A percentile compares a stretch with the other conserved stretches of the same genome.
Conservation (phyloP, 2,329 filamentous ascomycete species). For the Fusarium brachygibbosum region DNA sequence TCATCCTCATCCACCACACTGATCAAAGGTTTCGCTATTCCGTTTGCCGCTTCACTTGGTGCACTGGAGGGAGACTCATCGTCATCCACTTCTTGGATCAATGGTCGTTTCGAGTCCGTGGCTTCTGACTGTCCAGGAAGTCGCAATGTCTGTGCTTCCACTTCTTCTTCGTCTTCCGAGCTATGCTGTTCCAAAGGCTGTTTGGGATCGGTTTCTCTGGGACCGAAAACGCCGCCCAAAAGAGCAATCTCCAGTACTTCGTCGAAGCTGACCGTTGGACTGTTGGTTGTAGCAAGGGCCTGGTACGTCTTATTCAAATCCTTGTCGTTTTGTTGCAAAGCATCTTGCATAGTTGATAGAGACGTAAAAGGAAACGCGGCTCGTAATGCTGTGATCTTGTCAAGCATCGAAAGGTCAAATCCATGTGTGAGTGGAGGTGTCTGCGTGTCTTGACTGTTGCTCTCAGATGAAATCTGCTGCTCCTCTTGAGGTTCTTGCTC, state of each 20-base stretch:
- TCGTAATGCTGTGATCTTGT: conserved; percentile 55
- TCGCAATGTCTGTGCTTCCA: conserved; percentile 19
- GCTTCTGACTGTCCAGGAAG: conserved; percentile 16
- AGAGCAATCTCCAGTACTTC: conserved; percentile 52
- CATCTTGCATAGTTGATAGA: conserved; percentile 53
- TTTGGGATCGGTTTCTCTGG: neutral
- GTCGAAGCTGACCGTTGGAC: conserved; percentile 52
- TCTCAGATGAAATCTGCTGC: conserved; percentile 5
- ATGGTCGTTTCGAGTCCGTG: conserved; percentile 40
- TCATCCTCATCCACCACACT: conserved; percentile 29
- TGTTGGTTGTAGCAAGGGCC: conserved; percentile 51
- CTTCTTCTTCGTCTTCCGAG: conserved; percentile 10
- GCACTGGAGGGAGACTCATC: conserved; percentile 6
- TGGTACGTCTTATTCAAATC: conserved; percentile 57
- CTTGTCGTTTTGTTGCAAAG: conserved; percentile 52
- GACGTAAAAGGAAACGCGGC: conserved; percentile 60
- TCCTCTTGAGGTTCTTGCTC: conserved; percentile 24
- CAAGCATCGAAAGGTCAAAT: conserved; percentile 44
- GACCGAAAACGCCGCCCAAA: conserved; percentile 15
- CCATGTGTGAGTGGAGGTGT: neutral
- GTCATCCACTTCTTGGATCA: conserved; percentile 50
- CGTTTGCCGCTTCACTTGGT: neutral
- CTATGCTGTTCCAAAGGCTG: conserved; percentile 11
- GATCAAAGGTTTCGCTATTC: conserved; percentile 2
- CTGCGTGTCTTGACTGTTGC: neutral